Base-by-base conservation (phyloP, 805 yeast genomes). In the Helenozyma rhizophorensis region DNA sequence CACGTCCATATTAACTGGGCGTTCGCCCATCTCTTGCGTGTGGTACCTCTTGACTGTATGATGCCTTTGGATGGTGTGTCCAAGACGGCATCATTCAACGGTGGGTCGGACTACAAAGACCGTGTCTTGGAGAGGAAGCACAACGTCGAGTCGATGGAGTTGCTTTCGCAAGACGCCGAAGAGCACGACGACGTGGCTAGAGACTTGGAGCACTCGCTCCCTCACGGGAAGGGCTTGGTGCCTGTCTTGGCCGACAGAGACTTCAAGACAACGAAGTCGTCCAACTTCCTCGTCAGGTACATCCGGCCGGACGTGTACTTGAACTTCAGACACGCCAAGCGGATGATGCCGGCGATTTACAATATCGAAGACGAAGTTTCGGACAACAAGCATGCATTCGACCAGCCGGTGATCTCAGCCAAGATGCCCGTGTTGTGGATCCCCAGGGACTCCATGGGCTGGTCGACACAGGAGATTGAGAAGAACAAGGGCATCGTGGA, bases 381-480 rank as follows among this genome's bases (percentile, higher is more conserved):
- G 14, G 78, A 76, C 37, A 67, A 72, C 36, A 61, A 53, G 30
- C 77, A 74, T 41, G 93, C 95, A 1, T 90, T 81, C 58, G 76
- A 78, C 50, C 74, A 72, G 51, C 97, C 97, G 2, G 84, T 81
- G 6, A 78, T 81, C 12, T 63, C 76, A 17, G 81, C 81, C 0
- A 56, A 67, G 27, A 73, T 84, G 46, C 95, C 95, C 2, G 66
- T 69, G n/a, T 62, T 90, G 14, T 90, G 98, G 98, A 76, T 90
- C 50, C 94, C 97, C n/a, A 65, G 67, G 37, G 98, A 90, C 56
- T 81, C 85, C 8, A 76, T 78, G 74, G 97, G 97, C 1, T 72
- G 86, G 47, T 83, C 95, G 1, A 60, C 67, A 2, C 53, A 50
- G 10, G 78, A 80, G 47, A 78, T 83, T 14, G 72, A 70, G 24